These are phyloP conservation scores for Cordyceps pruinosa DNA, from an alignment of 2,329 filamentous ascomycete genomes.

Conservation along the genomic window DNA sequence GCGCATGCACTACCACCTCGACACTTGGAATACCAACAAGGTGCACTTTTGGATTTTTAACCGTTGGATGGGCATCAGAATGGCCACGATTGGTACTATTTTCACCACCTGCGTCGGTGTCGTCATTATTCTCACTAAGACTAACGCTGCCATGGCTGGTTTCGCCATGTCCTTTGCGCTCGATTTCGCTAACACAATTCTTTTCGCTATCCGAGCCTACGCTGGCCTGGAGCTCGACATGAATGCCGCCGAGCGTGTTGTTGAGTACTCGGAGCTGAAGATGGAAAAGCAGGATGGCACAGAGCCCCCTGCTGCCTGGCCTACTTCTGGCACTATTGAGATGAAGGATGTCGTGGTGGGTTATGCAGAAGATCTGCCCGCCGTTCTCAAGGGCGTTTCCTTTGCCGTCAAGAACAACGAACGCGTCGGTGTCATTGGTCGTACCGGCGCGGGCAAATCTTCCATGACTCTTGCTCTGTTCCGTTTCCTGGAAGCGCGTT, in stretches of 20 bases:
- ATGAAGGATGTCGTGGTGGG: slow-evolving; percentile 64
- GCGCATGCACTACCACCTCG: slow-evolving; percentile 63
- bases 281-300: slow-evolving; percentile 59
- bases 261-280: slow-evolving; percentile 64
- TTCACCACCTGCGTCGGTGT: slow-evolving; percentile 61
- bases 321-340: slow-evolving; percentile 64
- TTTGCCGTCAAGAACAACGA: slow-evolving; percentile 62
- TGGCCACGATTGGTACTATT: slow-evolving; percentile 60
- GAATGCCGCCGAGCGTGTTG: slow-evolving; percentile 69
- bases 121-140: slow-evolving; percentile 53
- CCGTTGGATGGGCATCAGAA: slow-evolving; percentile 69
- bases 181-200: slow-evolving; percentile 57
- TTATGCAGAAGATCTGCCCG: slow-evolving; percentile 64
- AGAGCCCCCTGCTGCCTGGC: slow-evolving; percentile 65
- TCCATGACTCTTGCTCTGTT: slow-evolving; percentile 70
- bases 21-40: slow-evolving; percentile 58
- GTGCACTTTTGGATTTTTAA: slow-evolving; percentile 68
- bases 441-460: slow-evolving; percentile 73
- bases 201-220: slow-evolving; percentile 61
- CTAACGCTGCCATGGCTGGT: slow-evolving; percentile 63
- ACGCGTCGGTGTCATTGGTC: slow-evolving; percentile 68
- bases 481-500: slow-evolving; percentile 64
- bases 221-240: slow-evolving; percentile 68
- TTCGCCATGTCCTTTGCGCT: slow-evolving; percentile 70
- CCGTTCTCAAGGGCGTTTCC: slow-evolving; percentile 61